Percentiles rank a stretch among this genome's conserved stretches.
These are phyloP conservation scores for Aspergillus thermomutatus DNA, from an alignment of 2,329 filamentous ascomycete genomes.

Conservation along the genomic window DNA sequence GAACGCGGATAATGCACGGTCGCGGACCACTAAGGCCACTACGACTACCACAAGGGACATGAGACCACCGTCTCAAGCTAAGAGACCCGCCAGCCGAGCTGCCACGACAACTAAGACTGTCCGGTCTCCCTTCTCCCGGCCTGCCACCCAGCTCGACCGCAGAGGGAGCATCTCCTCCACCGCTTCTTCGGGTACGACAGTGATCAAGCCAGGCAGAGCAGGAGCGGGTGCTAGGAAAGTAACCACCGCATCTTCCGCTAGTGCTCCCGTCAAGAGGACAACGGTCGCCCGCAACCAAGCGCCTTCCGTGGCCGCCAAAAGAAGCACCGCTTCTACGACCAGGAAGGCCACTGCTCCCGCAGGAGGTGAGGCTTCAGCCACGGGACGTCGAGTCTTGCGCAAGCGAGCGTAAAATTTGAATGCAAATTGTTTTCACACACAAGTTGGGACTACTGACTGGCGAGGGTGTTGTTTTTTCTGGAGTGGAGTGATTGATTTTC, in stretches of 20 bases:
- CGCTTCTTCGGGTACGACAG: slow-evolving; percentile 37
- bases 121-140: slow-evolving; percentile 31
- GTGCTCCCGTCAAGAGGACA: slow-evolving; percentile 29
- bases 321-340: slow-evolving; percentile 27
- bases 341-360: slow-evolving; percentile 32
- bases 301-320: slow-evolving; percentile 35
- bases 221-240: slow-evolving; percentile 28
- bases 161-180: slow-evolving; percentile 37
- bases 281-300: slow-evolving; percentile 25
- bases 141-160: slow-evolving; percentile 39
- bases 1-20: slow-evolving; percentile 15
- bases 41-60: slow-evolving; percentile 25
- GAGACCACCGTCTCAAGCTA: slow-evolving; percentile 25
- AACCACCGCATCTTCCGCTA: slow-evolving; percentile 23
- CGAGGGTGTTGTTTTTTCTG: not conserved
- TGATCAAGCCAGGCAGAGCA: slow-evolving; percentile 30
- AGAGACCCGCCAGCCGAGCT: slow-evolving; percentile 28
- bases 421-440: not conserved
- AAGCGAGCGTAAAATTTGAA: slow-evolving; percentile 32
- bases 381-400: slow-evolving; percentile 39
- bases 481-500: not conserved
- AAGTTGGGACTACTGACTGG: not conserved
- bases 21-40: slow-evolving; percentile 23
- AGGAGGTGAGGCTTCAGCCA: slow-evolving; percentile 29
- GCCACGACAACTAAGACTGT: slow-evolving; percentile 27